Conservation (phyloP, 768 basidiomycete genomes). For the Phylloporus rhodoxanthus region DNA sequence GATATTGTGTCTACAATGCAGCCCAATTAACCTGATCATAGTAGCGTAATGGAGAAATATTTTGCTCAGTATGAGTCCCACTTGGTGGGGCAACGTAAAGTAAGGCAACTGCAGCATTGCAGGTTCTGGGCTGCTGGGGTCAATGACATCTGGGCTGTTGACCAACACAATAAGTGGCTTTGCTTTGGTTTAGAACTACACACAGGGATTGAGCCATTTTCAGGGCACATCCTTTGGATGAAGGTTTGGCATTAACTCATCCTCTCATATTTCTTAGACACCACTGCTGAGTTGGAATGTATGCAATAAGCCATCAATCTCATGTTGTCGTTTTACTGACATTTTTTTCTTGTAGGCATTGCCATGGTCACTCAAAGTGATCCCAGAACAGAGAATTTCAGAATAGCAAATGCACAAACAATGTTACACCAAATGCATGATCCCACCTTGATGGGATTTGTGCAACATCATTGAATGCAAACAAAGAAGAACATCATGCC, state of each 20-base stretch:
- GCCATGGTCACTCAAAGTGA: not conserved
- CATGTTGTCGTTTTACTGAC: too few relatives aligned
- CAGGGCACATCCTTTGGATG: not conserved
- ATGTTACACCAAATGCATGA: slow-evolving; percentile 21
- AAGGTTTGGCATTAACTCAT: slow-evolving; percentile 4
- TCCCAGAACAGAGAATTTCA: not conserved
- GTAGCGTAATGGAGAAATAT: not conserved
- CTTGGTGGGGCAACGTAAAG: slow-evolving; percentile 15
- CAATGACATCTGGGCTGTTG: slow-evolving; percentile 23
- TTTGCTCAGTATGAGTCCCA: slow-evolving; percentile 5
- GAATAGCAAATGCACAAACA: slow-evolving; percentile 1
- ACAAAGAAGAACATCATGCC: slow-evolving; percentile 38
- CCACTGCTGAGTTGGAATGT: too few relatives aligned
- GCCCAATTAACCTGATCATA: not conserved
- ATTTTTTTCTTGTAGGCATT: not conserved
- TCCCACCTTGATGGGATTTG: slow-evolving; percentile 29
- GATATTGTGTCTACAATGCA: not conserved
- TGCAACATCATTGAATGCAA: slow-evolving; percentile 39
- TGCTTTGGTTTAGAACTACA: not conserved
- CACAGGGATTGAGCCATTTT: not conserved
- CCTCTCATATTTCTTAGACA: not conserved
- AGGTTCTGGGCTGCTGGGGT: slow-evolving; percentile 38
- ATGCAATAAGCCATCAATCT: too few relatives aligned
- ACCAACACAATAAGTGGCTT: slow-evolving; percentile 5
- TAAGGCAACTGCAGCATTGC: slow-evolving; percentile 21